Base-by-base conservation (phyloP, 352 stramenopile genomes). In the Phytophthora aleatoria region DNA sequence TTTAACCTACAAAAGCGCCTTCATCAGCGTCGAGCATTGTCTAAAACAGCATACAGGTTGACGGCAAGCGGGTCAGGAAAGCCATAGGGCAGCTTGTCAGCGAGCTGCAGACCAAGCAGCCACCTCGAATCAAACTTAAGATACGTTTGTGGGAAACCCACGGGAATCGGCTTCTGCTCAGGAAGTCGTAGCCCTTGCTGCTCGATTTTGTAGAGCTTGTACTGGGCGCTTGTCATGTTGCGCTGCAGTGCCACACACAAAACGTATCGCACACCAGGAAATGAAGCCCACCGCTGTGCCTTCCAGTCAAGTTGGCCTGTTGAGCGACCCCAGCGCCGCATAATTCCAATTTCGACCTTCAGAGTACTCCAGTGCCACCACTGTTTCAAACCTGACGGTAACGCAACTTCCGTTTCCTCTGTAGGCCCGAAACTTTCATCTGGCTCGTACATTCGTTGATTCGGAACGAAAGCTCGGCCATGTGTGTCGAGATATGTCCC, bases 201-300 rank as follows among this genome's bases (percentile, higher is more conserved):
- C 20, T 35, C 26, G 10, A 50, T 26, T 13, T 24, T 38, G 27
- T 39, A 51, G 12, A 51, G 27, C 45, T 51, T 51, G 45, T 51
- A 38, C 31, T 36, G 5, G 31, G 31, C 31, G 31, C 31, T 36
- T 36, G 31, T 36, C 31, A 36, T 13, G 45, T 51, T 5, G 15
- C 35, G 27, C 0, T 16, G 43, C 7, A 50, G 27, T 11, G 16
- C 15, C 27, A 26, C 45, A 16, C 27, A 51, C 45, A 51, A 38
- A 38, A 51, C 16, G 27, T 51, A 51, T 9, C 26, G 27, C 27
- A 38, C 45, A 12, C 45, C 45, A 12, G 31, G 31, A 36, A 36
- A 9, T 36, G 31, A 36, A 36, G 31, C 31, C 31, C 31, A 36
- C 1, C 31, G 9, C 11, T 36, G 31, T 36, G 31, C 31, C 16